Percentiles rank a stretch among this genome's conserved stretches.
Evolutionary conservation across 2,329 filamentous ascomycete genomes (phyloP).

Genomic region (Cercospora zeae-maydis): DNA sequence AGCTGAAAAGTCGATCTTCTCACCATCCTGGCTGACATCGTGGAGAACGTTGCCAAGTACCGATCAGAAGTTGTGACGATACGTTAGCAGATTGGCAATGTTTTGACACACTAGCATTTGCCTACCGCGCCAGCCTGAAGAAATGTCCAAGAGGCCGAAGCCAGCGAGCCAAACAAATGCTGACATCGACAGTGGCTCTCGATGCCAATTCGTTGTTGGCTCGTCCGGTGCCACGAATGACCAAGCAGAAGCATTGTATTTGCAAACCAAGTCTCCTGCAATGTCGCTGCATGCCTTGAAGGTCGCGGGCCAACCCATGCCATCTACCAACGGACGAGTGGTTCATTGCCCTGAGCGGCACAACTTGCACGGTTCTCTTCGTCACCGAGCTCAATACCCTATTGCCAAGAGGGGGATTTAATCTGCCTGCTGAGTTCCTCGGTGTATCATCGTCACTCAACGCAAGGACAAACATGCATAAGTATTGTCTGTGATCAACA

Average conservation of each 20-base stretch:
- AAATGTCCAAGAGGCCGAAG: background rate
- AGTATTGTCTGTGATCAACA: conserved; percentile 7
- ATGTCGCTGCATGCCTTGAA: background rate
- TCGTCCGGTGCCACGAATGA: background rate
- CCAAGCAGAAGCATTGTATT: conserved; percentile 5
- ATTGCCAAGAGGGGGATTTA: background rate
- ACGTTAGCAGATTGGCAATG: too few relatives aligned
- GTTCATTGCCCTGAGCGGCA: background rate
- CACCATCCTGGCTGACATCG: background rate
- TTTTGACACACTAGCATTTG: too few relatives aligned
- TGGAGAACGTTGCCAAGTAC: background rate
- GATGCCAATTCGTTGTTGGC: background rate
- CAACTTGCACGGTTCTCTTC: background rate
- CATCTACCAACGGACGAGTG: conserved; percentile 1
- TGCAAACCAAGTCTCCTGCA: background rate
- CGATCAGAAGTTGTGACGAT: too few relatives aligned
- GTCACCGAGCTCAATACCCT: background rate
- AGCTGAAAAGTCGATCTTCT: conserved; percentile 17
- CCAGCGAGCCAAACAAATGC: background rate
- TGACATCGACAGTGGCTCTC: background rate
- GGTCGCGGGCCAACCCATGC: background rate
- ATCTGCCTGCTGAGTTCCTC: conserved; percentile 9
- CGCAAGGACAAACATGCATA: background rate
- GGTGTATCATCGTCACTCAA: background rate
- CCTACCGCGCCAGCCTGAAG: background rate